A percentile compares a stretch with the other conserved stretches of the same genome.
Evolutionary conservation across 2,329 filamentous ascomycete genomes (phyloP).

Genomic region (Stromatinia cepivora): DNA sequence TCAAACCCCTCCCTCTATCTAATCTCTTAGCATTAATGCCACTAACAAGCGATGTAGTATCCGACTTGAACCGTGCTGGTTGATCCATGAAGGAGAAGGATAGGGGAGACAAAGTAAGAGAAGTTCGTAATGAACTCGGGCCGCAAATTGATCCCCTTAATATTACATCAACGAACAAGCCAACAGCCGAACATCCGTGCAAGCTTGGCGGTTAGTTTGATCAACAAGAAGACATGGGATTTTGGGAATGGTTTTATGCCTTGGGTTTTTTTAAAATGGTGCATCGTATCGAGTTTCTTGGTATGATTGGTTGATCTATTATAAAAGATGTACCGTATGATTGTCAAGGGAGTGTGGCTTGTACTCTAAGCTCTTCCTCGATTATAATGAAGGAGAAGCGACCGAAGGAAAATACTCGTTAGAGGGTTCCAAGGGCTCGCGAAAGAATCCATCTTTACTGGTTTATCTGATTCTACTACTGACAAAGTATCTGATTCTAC

Average conservation of each 20-base stretch:
- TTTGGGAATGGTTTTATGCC: background rate
- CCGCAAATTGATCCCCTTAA: slow-evolving; percentile 13
- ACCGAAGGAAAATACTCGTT: background rate
- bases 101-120: slow-evolving; percentile 6
- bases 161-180: background rate
- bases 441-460: background rate
- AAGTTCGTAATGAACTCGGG: slow-evolving; percentile 16
- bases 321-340: background rate
- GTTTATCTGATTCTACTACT: no score
- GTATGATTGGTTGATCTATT: background rate
- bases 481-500: no score
- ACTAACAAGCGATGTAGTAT: slow-evolving; percentile 6
- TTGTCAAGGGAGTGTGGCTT: background rate
- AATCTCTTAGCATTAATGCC: background rate
- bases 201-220: slow-evolving; percentile 12
- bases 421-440: background rate
- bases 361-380: background rate
- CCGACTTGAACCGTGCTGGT: slow-evolving; percentile 10
- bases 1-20: background rate
- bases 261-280: background rate
- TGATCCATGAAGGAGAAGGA: background rate
- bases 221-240: background rate
- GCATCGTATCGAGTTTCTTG: slow-evolving; percentile 9
- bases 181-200: background rate
- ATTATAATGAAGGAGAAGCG: slow-evolving; percentile 10